Percentiles rank a stretch among this genome's conserved stretches.
Conservation (phyloP, 1,139 yeast species). For the Zygosaccharomyces pseudobailii region DNA sequence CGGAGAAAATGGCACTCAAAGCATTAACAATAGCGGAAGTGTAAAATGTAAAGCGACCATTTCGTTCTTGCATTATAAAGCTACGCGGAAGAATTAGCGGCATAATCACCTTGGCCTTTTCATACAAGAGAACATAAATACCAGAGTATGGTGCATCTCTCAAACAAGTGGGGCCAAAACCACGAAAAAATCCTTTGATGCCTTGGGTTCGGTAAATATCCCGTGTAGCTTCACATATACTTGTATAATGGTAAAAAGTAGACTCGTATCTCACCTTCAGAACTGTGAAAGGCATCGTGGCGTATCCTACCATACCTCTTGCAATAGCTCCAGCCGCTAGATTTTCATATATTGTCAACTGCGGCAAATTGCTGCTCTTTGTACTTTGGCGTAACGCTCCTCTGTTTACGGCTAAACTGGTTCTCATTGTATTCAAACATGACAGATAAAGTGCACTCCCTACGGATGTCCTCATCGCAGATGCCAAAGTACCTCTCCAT, state of each 20-base stretch:
- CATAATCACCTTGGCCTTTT: conserved; percentile 54
- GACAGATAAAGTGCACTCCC: conserved; percentile 88
- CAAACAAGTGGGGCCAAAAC: conserved; percentile 80
- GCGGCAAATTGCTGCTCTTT: conserved; percentile 51
- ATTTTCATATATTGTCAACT: conserved; percentile 64
- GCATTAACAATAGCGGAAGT: conserved; percentile 62
- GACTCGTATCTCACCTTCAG: conserved; percentile 86
- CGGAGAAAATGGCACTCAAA: conserved; percentile 66
- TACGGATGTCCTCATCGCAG: conserved; percentile 81
- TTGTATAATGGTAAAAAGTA: conserved; percentile 62
- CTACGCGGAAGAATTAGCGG: conserved; percentile 32
- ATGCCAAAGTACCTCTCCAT: conserved; percentile 94
- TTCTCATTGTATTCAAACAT: conserved; percentile 58
- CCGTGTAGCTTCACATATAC: conserved; percentile 57
- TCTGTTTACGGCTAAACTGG: conserved; percentile 42
- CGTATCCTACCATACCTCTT: conserved; percentile 74
- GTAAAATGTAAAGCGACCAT: conserved; percentile 33
- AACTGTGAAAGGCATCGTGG: conserved; percentile 98
- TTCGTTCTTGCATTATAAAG: conserved; percentile 16
- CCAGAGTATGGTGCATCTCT: conserved; percentile 98
- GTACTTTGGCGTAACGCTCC: conserved; percentile 7
- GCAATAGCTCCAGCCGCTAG: conserved; percentile 72
- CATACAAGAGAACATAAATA: conserved; percentile 78
- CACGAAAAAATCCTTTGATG: conserved; percentile 69
- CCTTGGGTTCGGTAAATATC: conserved; percentile 54